These are phyloP conservation scores for Epicoccum nigrum DNA, from an alignment of 2,329 filamentous ascomycete species.

Conservation along the genomic window DNA sequence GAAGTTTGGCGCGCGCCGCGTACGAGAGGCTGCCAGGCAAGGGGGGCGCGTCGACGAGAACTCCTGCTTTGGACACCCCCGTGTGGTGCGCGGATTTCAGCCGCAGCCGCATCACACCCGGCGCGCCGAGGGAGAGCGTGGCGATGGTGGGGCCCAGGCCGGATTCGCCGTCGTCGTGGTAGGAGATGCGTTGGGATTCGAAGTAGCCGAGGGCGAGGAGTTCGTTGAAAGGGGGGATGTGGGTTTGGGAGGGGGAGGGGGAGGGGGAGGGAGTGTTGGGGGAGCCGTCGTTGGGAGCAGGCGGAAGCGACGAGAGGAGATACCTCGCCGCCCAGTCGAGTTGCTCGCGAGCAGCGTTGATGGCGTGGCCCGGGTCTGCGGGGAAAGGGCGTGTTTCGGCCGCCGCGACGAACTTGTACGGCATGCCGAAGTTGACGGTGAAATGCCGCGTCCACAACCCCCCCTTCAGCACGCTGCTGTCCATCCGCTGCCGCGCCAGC, in stretches of 20 bases:
- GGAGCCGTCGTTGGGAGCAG: neutral
- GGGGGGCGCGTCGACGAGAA: constrained; percentile 42
- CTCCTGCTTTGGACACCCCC: constrained; percentile 42
- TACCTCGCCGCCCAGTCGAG: constrained; percentile 62
- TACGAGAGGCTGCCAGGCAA: constrained; percentile 42
- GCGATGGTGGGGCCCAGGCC: constrained; percentile 68
- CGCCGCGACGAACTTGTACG: constrained; percentile 69
- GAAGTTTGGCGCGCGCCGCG: constrained; percentile 41
- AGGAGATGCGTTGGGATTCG: constrained; percentile 63
- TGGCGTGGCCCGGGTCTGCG: constrained; percentile 42
- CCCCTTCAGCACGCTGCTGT: constrained; percentile 37
- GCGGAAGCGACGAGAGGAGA: constrained; percentile 47
- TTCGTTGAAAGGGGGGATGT: constrained; percentile 71
- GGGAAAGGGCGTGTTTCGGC: constrained; percentile 45
- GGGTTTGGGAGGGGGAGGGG: neutral
- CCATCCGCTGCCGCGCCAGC: constrained; percentile 26
- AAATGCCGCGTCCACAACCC: constrained; percentile 61
- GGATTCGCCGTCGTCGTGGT: constrained; percentile 70
- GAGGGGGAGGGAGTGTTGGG: constrained; percentile 8
- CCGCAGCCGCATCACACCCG: constrained; percentile 64
- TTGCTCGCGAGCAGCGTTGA: constrained; percentile 59
- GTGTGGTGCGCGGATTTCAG: constrained; percentile 60
- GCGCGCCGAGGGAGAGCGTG: constrained; percentile 63
- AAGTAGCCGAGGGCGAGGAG: constrained; percentile 68
- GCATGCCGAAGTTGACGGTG: constrained; percentile 64